These are phyloP conservation scores for Stachybotrys chlorohalonatus DNA, from an alignment of 2,329 filamentous ascomycete species.

Conservation along the genomic window DNA sequence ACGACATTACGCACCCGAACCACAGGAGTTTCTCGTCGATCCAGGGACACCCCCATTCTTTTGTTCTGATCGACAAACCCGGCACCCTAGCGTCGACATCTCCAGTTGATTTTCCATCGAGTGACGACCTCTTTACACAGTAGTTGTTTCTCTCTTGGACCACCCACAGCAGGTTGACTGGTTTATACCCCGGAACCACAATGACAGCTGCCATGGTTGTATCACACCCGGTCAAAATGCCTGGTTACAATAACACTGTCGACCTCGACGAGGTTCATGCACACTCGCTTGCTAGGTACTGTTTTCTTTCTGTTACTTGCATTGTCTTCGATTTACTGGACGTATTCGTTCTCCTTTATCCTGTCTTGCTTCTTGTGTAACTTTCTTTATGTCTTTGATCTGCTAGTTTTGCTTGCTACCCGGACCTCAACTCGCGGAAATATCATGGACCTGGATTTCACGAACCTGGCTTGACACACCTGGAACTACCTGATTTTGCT, in stretches of 20 bases:
- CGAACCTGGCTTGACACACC: constrained; percentile 6
- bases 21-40: not conserved
- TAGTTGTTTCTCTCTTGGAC: not conserved
- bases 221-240: constrained; percentile 40
- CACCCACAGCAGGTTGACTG: not conserved
- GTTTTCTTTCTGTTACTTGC: constrained; percentile 39
- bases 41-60: not conserved
- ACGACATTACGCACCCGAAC: not conserved
- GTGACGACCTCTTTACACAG: not conserved
- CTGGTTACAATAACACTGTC: constrained; percentile 41
- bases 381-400: constrained; percentile 10
- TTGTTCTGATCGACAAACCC: not conserved
- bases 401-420: constrained; percentile 9
- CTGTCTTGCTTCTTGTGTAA: constrained; percentile 20
- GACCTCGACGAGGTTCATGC: constrained; percentile 45
- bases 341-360: constrained; percentile 15
- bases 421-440: constrained; percentile 1
- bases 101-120: not conserved
- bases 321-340: constrained; percentile 15
- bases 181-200: constrained; percentile 26
- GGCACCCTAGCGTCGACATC: not conserved
- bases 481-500: constrained; percentile 17
- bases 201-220: constrained; percentile 40
- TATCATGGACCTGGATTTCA: constrained; percentile 6
- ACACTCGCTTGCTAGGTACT: constrained; percentile 53